A percentile compares a stretch with the other conserved stretches of the same genome.
Conservation (phyloP, 2,329 filamentous ascomycete genomes). For the Aspergillus ochraceus region DNA sequence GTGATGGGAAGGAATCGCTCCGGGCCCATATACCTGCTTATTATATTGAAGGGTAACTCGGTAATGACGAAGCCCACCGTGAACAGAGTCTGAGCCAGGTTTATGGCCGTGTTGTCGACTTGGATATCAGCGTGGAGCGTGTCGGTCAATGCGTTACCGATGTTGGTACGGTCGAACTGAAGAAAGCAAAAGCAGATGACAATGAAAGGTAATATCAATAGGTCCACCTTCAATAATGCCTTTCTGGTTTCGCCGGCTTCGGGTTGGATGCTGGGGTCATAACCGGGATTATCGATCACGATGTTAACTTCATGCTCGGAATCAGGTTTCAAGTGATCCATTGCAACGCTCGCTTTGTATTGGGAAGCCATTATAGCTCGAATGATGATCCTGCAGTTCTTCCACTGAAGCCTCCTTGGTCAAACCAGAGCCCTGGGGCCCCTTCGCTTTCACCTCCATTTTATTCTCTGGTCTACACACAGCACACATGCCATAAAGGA, state of each 20-base stretch:
- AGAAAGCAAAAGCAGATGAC: constrained; percentile 23
- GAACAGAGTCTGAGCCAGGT: constrained; percentile 25
- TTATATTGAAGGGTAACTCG: constrained; percentile 29
- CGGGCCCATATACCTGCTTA: constrained; percentile 25
- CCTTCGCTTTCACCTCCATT: neutral
- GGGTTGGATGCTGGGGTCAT: neutral
- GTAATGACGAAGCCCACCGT: constrained; percentile 28
- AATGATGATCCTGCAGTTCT: neutral
- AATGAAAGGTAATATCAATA: constrained; percentile 13
- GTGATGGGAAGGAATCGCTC: constrained; percentile 26
- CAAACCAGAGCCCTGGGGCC: no score
- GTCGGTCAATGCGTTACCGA: constrained; percentile 22
- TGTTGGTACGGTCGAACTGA: constrained; percentile 26
- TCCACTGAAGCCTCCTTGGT: neutral
- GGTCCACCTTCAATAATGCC: constrained; percentile 6
- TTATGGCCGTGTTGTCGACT: constrained; percentile 22
- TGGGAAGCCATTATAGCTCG: neutral
- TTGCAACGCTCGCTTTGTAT: neutral
- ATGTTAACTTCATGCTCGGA: neutral
- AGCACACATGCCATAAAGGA: neutral
- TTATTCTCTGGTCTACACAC: neutral
- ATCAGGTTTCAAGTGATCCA: neutral
- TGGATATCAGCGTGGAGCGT: constrained; percentile 19
- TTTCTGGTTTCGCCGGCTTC: neutral
- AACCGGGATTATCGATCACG: neutral